Evolutionary conservation across 129 eudicot species (phyloP).

Genomic region (Saussurea involucrata): DNA sequence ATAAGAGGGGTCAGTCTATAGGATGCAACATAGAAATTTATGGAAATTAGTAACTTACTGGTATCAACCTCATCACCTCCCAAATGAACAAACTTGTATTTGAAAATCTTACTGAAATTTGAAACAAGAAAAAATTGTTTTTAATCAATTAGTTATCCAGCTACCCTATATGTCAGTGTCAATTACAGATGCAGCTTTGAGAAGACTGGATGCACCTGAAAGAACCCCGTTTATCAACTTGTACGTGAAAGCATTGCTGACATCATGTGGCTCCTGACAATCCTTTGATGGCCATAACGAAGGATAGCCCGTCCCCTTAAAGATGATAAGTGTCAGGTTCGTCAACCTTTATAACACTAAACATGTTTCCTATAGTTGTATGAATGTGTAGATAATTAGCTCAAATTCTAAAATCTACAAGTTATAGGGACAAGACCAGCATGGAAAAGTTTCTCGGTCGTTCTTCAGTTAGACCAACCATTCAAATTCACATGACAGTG

Average conservation of each 20-base stretch:
- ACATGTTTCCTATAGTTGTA: background rate
- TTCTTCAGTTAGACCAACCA: background rate
- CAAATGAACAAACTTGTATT: too few relatives aligned
- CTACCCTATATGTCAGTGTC: background rate
- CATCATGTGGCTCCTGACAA: constrained; percentile 91
- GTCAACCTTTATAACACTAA: background rate
- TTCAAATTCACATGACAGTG: background rate
- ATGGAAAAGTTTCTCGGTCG: background rate
- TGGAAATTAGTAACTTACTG: constrained; percentile 43
- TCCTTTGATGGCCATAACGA: constrained; percentile 74
- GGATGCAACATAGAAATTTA: background rate
- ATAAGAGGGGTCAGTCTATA: background rate
- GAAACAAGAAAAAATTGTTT: constrained; percentile 28
- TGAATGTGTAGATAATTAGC: background rate
- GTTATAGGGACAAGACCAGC: background rate
- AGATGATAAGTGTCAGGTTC: constrained; percentile 8
- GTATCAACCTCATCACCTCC: constrained; percentile 98
- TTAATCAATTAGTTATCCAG: constrained; percentile 8
- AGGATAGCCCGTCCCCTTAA: constrained; percentile 94
- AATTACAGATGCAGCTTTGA: constrained; percentile 9
- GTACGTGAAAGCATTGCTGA: constrained; percentile 88
- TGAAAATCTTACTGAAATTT: constrained; percentile 94
- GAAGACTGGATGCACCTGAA: constrained; percentile 43
- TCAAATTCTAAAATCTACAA: background rate
- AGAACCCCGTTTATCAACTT: constrained; percentile 85